Percentiles rank a stretch among this genome's conserved stretches.
These are phyloP conservation scores for Hyphopichia wangnamkhiaoensis DNA, from an alignment of 1,139 yeast genomes.

Conservation along the genomic window DNA sequence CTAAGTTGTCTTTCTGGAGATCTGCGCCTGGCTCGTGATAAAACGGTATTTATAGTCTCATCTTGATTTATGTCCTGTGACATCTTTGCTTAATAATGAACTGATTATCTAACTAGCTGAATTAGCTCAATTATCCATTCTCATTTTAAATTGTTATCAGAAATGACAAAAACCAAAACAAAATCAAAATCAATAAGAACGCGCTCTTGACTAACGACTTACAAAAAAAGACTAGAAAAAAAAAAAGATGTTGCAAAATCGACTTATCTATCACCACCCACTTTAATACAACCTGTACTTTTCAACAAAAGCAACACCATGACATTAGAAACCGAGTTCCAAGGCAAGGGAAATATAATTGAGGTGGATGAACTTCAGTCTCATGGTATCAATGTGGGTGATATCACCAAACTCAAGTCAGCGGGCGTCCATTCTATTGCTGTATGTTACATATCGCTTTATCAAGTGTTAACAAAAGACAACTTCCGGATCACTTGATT, in stretches of 20 bases:
- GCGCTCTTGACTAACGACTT: not conserved
- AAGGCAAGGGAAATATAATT: slow-evolving; percentile 22
- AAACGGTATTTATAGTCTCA: no score
- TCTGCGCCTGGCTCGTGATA: not conserved
- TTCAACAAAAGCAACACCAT: slow-evolving; percentile 5
- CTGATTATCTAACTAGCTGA: no score
- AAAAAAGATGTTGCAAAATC: not conserved
- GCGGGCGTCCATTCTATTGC: slow-evolving; percentile 50
- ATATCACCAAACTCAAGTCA: slow-evolving; percentile 51
- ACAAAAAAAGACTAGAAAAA: not conserved
- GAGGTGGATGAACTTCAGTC: slow-evolving; percentile 42
- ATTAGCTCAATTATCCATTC: no score
- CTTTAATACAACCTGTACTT: no score
- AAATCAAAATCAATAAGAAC: no score
- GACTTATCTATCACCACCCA: not conserved
- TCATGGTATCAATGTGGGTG: slow-evolving; percentile 51
- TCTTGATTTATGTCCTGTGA: no score
- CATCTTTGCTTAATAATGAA: no score
- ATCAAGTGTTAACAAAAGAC: no score
- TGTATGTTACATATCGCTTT: not conserved
- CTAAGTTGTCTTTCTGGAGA: slow-evolving; percentile 5
- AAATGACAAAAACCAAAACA: not conserved
- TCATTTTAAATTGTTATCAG: no score
- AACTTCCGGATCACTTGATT: not conserved
- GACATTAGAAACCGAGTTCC: slow-evolving; percentile 10